Evolutionary conservation across 495 filamentous ascomycete species (phyloP), one percentile per base, ranked within the genome.

Genomic region (Podospora bellae-mahoneyi): DNA sequence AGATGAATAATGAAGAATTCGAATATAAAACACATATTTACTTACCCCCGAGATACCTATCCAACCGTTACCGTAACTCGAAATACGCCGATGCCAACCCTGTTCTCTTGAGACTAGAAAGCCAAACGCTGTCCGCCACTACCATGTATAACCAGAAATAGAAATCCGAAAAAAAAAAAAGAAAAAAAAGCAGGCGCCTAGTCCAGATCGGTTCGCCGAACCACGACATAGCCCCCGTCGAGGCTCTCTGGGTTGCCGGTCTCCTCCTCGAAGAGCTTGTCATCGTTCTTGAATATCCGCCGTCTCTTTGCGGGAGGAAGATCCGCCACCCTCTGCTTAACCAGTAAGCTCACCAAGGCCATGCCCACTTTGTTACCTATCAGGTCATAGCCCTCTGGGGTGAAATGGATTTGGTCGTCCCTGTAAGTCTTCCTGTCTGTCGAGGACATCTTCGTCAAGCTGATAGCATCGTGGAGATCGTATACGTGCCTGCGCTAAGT

Each of bases 381-480:
- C 59, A 83, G 65, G 64, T 86, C 79, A 77, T 91, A 90, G 15
- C 88, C 88, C 26, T 74, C 78, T 3, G 81, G 73, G 6, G 82
- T 87, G 58, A 90, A 79, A 76, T 91, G 88, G 27, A 90, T 65
- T 18, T 82, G 83, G 78, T 91, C 88, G 70, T 88, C 83, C 83
- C 86, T 89, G 64, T 86, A 83, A 54, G 74, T 75, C 4, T 79
- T 63, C 19, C 80, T 72, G 66, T 84, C 82, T 5, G 76, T 64
- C 9, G 77, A 69, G 2, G 74, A 65, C 74, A 89, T 78, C n/a
- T 66, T 64, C 64, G 81, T 83, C 71, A 84, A 89, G 0, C 85
- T 84, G 0, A 90, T 72, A n/a, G 76, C 77, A 0, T 69, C 71
- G 64, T 80, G 72, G 20, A 91, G 74, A 71, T 91, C 87, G 73